A percentile compares a stretch with the other conserved stretches of the same genome.
These are phyloP conservation scores for Debaryomycetaceae sp. DNA, from an alignment of 1,139 yeast genomes.

Conservation along the genomic window DNA sequence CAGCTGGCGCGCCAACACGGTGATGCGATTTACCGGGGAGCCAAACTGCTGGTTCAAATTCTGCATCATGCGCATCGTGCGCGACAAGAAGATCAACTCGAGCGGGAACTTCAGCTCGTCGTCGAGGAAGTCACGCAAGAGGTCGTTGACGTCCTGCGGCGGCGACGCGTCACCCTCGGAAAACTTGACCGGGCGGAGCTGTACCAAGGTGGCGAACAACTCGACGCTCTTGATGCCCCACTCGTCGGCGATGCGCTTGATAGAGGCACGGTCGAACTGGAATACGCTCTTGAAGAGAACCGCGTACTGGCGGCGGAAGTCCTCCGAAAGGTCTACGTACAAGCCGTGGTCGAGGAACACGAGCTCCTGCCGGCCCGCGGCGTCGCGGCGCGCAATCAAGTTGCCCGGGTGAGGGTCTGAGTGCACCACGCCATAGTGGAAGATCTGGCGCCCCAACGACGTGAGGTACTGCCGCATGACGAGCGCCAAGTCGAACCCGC, in stretches of 20 bases:
- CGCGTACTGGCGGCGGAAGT: constrained; percentile 54
- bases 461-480: constrained; percentile 52
- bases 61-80: constrained; percentile 74
- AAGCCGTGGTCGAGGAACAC: constrained; percentile 76
- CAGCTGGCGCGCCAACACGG: constrained; percentile 57
- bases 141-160: constrained; percentile 16
- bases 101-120: constrained; percentile 67
- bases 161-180: constrained; percentile 21
- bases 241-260: constrained; percentile 42
- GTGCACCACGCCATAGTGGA: constrained; percentile 72
- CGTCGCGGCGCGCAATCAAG: constrained; percentile 46
- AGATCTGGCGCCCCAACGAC: constrained; percentile 64
- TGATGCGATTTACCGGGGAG: constrained; percentile 70
- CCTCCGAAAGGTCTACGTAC: constrained; percentile 49
- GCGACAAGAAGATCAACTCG: constrained; percentile 58
- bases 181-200: constrained; percentile 41
- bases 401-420: constrained; percentile 87
- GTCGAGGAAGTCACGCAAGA: constrained; percentile 41
- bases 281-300: constrained; percentile 62
- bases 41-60: constrained; percentile 62
- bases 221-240: constrained; percentile 79
- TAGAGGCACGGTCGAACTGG: constrained; percentile 45
- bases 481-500: constrained; percentile 36
- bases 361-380: constrained; percentile 47
- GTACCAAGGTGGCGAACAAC: constrained; percentile 56